A percentile compares a stretch with the other conserved stretches of the same genome.
phyloP scores from a whole-genome alignment of 2,329 filamentous ascomycete genomes.

The Claviceps spartinae region DNA sequence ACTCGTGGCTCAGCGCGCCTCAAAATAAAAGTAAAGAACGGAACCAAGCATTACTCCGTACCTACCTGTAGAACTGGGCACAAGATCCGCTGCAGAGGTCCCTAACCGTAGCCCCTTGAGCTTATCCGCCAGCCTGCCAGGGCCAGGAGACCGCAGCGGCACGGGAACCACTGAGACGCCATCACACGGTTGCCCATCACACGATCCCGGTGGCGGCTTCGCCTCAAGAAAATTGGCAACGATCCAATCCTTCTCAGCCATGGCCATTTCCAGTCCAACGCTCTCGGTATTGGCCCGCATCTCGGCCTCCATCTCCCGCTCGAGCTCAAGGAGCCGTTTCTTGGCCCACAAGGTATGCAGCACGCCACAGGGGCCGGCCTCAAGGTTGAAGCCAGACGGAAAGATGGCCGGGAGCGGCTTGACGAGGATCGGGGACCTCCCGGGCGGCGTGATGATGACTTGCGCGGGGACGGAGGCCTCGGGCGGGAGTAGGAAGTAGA shows the following conservation, averaged over 20 bases:
- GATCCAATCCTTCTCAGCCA: conserved; percentile 77
- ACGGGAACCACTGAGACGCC: no score
- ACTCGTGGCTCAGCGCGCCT: neutral
- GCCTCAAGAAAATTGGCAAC: conserved; percentile 51
- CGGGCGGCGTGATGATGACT: conserved; percentile 46
- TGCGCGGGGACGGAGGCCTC: conserved; percentile 57
- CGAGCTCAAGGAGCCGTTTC: conserved; percentile 60
- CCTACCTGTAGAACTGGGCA: conserved; percentile 38
- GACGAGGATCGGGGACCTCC: conserved; percentile 36
- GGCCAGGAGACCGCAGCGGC: neutral
- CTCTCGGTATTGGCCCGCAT: conserved; percentile 64
- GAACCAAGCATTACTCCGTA: neutral
- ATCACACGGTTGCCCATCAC: conserved; percentile 9
- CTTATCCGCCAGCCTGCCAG: conserved; percentile 62
- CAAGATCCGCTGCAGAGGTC: conserved; percentile 54
- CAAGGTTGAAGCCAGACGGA: conserved; percentile 57
- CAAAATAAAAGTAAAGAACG: no score
- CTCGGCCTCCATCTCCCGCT: conserved; percentile 64
- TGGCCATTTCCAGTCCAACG: conserved; percentile 69
- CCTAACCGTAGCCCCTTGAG: conserved; percentile 65
- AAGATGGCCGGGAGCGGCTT: conserved; percentile 83
- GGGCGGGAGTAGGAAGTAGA: conserved; percentile 72
- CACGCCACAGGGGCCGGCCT: conserved; percentile 64
- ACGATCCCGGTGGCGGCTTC: conserved; percentile 10
- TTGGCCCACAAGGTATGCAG: conserved; percentile 87